Conservation (phyloP, 257 asterid species). For the Handroanthus guayacan region DNA sequence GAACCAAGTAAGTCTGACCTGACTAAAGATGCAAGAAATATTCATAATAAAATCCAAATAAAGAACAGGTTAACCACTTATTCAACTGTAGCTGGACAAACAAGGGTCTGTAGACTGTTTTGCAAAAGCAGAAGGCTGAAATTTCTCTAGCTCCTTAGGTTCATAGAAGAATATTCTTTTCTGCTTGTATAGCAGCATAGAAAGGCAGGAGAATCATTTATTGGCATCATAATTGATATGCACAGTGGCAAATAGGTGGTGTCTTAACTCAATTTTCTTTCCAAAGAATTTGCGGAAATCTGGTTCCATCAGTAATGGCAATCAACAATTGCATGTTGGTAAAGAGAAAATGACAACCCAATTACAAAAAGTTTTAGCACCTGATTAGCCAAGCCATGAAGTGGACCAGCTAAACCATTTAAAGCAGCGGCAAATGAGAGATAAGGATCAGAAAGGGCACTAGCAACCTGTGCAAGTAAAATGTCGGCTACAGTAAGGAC, state of each 20-base stretch:
- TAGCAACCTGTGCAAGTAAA: slow-evolving; percentile 73
- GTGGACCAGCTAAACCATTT: slow-evolving; percentile 99
- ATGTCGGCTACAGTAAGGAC: slow-evolving; percentile 26
- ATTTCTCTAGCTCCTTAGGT: not conserved
- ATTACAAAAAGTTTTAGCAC: slow-evolving; percentile 46
- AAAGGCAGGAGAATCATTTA: not conserved
- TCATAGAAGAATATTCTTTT: not conserved
- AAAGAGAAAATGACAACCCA: not conserved
- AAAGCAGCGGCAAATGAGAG: slow-evolving; percentile 99
- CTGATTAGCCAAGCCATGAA: slow-evolving; percentile 99
- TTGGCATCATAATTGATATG: not conserved
- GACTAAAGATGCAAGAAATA: not conserved
- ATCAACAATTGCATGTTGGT: not conserved
- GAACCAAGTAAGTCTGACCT: not conserved
- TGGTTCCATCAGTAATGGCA: not conserved
- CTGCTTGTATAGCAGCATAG: not conserved
- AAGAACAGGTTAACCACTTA: not conserved
- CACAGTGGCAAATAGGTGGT: not conserved
- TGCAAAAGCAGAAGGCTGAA: slow-evolving; percentile 11
- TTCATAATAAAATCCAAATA: not conserved
- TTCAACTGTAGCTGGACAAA: not conserved
- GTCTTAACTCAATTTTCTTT: not conserved
- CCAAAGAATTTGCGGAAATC: not conserved
- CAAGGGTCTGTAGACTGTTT: not conserved
- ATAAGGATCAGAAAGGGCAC: slow-evolving; percentile 99